Evolutionary conservation across 352 stramenopile genomes (phyloP).

Genomic region (Phytophthora tubulina): DNA sequence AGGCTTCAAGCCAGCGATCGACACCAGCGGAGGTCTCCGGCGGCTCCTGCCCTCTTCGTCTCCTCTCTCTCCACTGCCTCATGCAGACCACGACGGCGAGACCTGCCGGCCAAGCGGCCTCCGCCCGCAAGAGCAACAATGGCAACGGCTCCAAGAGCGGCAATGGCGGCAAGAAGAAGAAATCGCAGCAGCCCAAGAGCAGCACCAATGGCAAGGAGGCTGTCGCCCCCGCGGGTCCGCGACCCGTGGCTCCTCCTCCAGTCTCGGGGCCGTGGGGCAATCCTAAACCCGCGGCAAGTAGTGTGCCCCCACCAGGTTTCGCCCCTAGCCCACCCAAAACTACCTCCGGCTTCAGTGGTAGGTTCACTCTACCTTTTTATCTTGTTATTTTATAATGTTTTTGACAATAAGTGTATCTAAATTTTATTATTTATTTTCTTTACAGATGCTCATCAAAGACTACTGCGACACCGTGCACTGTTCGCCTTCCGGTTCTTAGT

Average conservation of each 20-base stretch:
- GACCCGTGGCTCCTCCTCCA: constrained; percentile 41
- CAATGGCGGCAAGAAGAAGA: constrained; percentile 54
- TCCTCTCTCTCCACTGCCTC: constrained; percentile 10
- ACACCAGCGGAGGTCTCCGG: constrained; percentile 8
- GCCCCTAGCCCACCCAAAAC: constrained; percentile 19
- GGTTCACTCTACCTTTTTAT: constrained; percentile 2
- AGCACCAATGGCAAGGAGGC: constrained; percentile 33
- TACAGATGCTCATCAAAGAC: constrained; percentile 67
- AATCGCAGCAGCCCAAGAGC: constrained; percentile 34
- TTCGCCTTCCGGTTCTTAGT: constrained; percentile 88
- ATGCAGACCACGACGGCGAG: constrained; percentile 41
- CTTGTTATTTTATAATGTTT: not conserved
- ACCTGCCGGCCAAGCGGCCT: constrained; percentile 16
- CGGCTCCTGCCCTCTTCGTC: constrained; percentile 8
- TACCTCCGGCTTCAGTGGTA: constrained; percentile 57
- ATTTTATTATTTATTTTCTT: constrained; percentile 8
- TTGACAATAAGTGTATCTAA: constrained; percentile 1
- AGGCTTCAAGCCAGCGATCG: constrained; percentile 34
- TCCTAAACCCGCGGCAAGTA: constrained; percentile 25
- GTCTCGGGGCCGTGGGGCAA: constrained; percentile 52
- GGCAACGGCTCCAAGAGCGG: constrained; percentile 33
- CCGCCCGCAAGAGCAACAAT: constrained; percentile 36
- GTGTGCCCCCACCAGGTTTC: constrained; percentile 44
- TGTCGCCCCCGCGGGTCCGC: constrained; percentile 19
- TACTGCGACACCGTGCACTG: constrained; percentile 79